A percentile compares a stretch with the other conserved stretches of the same genome.
These are phyloP conservation scores for Reutealis trisperma DNA, from an alignment of 345 rosid species.

Conservation along the genomic window DNA sequence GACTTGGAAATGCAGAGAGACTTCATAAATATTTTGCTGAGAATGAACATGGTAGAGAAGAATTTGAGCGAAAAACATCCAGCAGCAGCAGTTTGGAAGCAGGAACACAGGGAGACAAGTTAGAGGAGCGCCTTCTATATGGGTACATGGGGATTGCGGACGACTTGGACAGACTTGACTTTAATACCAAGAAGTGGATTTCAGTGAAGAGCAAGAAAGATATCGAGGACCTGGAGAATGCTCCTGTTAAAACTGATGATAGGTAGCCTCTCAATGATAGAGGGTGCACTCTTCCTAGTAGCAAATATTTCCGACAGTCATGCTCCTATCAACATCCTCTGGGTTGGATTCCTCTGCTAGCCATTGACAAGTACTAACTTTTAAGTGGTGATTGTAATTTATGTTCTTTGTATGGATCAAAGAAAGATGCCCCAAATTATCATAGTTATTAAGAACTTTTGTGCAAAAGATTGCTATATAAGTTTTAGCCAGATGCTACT, in stretches of 20 bases:
- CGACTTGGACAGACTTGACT: slow-evolving; percentile 59
- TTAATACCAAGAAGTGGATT: slow-evolving; percentile 43
- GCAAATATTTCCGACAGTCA: not conserved
- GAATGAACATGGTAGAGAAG: slow-evolving; percentile 46
- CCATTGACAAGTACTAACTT: not conserved
- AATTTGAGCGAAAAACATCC: slow-evolving; percentile 33
- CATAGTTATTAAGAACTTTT: not conserved
- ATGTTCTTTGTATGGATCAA: not conserved
- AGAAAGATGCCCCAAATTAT: not conserved
- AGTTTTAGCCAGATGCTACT: no score
- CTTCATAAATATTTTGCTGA: slow-evolving; percentile 45
- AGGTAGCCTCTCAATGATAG: not conserved
- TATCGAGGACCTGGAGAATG: slow-evolving; percentile 59
- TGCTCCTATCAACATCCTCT: not conserved
- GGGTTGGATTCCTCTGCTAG: not conserved
- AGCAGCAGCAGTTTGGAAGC: slow-evolving; percentile 5
- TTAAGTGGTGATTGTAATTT: not conserved
- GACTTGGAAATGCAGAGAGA: slow-evolving; percentile 49
- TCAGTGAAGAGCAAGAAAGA: slow-evolving; percentile 53
- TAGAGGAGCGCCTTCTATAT: slow-evolving; percentile 42
- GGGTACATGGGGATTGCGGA: slow-evolving; percentile 59
- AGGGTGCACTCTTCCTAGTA: not conserved
- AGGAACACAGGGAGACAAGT: slow-evolving; percentile 31
- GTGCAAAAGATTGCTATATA: slow-evolving; percentile 5
- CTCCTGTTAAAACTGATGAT: slow-evolving; percentile 50